Evolutionary conservation across 768 basidiomycete species (phyloP).

Genomic region (Cubamyces lactineus): DNA sequence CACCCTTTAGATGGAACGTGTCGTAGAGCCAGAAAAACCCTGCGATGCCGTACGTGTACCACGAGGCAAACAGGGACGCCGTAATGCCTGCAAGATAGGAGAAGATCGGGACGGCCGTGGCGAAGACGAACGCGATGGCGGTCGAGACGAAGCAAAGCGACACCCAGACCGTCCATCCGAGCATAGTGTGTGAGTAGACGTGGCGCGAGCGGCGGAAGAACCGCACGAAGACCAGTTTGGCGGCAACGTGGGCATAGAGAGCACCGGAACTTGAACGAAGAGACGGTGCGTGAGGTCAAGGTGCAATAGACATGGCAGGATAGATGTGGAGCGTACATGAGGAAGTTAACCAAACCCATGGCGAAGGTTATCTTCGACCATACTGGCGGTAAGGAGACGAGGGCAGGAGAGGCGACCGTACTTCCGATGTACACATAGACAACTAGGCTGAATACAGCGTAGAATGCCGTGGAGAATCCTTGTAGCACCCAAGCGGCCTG

Average conservation of each 20-base stretch:
- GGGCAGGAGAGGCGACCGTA: slow-evolving; percentile 48
- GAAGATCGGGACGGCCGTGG: slow-evolving; percentile 57
- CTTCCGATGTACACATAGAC: slow-evolving; percentile 53
- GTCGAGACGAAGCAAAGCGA: slow-evolving; percentile 45
- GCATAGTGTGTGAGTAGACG: slow-evolving; percentile 51
- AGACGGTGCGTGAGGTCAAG: background rate
- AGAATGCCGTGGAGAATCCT: slow-evolving; percentile 55
- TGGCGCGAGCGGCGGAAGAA: slow-evolving; percentile 52
- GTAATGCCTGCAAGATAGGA: slow-evolving; percentile 56
- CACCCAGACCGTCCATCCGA: slow-evolving; percentile 54
- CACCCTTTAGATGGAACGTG: slow-evolving; percentile 45
- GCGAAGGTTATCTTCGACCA: slow-evolving; percentile 57
- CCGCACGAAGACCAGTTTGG: slow-evolving; percentile 57
- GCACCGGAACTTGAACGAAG: slow-evolving; percentile 42
- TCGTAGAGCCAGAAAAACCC: slow-evolving; percentile 61
- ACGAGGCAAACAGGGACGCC: slow-evolving; percentile 58
- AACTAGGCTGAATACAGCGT: slow-evolving; percentile 44
- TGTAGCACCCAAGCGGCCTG: slow-evolving; percentile 60
- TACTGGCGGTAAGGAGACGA: slow-evolving; percentile 49
- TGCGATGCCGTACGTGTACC: slow-evolving; percentile 59
- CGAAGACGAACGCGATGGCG: slow-evolving; percentile 49
- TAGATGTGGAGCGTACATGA: slow-evolving; percentile 41
- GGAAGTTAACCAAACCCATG: slow-evolving; percentile 53
- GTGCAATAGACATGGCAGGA: background rate
- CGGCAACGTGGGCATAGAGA: slow-evolving; percentile 54